These are phyloP conservation scores for Tricholoma flavovirens DNA, from an alignment of 768 basidiomycete species.

Conservation along the genomic window DNA sequence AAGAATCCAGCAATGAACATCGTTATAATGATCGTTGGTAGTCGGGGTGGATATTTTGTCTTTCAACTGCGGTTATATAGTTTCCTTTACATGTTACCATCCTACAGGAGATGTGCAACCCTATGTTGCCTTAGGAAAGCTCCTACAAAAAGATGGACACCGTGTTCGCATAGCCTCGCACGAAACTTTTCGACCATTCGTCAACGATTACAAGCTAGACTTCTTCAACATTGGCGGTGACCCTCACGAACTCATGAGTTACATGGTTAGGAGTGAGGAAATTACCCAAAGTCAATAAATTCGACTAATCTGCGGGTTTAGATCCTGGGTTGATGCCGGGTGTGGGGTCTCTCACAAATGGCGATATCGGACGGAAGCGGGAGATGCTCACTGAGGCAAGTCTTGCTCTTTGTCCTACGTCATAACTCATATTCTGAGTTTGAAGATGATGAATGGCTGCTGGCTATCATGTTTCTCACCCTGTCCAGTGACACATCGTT, in stretches of 20 bases:
- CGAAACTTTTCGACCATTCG: conserved; percentile 51
- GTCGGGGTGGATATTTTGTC: conserved; percentile 39
- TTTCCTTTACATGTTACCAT: not conserved
- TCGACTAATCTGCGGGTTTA: conserved; percentile 17
- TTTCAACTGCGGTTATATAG: not conserved
- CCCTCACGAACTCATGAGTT: conserved; percentile 62
- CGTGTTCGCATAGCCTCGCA: conserved; percentile 59
- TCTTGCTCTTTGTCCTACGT: not conserved
- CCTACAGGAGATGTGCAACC: conserved; percentile 59
- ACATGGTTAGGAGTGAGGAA: conserved; percentile 62
- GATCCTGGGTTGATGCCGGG: conserved; percentile 64
- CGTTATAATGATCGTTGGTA: conserved; percentile 65
- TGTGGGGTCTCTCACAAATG: conserved; percentile 50
- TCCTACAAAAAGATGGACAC: conserved; percentile 45
- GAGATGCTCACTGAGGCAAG: conserved; percentile 47
- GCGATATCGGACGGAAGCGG: conserved; percentile 54
- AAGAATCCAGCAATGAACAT: conserved; percentile 44
- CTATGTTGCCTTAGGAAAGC: conserved; percentile 51
- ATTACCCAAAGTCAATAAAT: not conserved
- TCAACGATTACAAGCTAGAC: conserved; percentile 45
- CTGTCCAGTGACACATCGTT: conserved; percentile 33
- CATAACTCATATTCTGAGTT: not conserved
- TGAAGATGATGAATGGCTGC: conserved; percentile 55
- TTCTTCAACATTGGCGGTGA: conserved; percentile 59
- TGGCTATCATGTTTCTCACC: conserved; percentile 48